These are phyloP conservation scores for Bretschneidera sinensis DNA, from an alignment of 345 rosid genomes.

Conservation along the genomic window DNA sequence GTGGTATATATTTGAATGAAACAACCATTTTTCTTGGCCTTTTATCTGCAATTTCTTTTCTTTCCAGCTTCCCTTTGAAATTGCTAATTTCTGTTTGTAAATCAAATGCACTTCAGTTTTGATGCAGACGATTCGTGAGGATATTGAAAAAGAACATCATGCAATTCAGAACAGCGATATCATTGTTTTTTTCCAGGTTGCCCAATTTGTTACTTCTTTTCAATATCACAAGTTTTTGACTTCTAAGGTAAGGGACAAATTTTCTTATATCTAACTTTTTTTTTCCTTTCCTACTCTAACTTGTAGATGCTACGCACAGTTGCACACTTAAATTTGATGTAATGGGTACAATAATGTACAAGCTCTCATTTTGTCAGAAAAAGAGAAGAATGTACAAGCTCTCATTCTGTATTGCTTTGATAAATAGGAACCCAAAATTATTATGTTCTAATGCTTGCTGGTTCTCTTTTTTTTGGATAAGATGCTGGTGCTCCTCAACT, in stretches of 20 bases:
- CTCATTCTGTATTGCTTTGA: too few relatives aligned
- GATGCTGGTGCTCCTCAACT: too few relatives aligned
- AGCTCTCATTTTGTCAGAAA: too few relatives aligned
- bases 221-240: conserved; percentile 59
- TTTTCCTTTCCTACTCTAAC: conserved; percentile 6
- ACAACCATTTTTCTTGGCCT: not conserved
- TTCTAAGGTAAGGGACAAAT: conserved; percentile 51
- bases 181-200: conserved; percentile 68
- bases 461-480: too few relatives aligned
- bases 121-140: conserved; percentile 78
- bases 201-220: conserved; percentile 73
- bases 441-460: too few relatives aligned
- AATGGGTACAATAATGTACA: not conserved
- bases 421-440: too few relatives aligned
- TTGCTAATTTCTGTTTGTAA: conserved; percentile 18
- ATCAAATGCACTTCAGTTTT: conserved; percentile 43
- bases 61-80: not conserved
- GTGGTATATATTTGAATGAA: conserved; percentile 44
- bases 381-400: too few relatives aligned
- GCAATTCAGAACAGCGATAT: conserved; percentile 74
- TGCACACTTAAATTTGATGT: not conserved
- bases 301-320: not conserved
- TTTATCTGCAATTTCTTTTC: conserved; percentile 12
- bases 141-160: conserved; percentile 81
- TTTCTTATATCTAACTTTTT: conserved; percentile 9